Evolutionary conservation across 768 basidiomycete species (phyloP).

Genomic region (Mycena crocata): DNA sequence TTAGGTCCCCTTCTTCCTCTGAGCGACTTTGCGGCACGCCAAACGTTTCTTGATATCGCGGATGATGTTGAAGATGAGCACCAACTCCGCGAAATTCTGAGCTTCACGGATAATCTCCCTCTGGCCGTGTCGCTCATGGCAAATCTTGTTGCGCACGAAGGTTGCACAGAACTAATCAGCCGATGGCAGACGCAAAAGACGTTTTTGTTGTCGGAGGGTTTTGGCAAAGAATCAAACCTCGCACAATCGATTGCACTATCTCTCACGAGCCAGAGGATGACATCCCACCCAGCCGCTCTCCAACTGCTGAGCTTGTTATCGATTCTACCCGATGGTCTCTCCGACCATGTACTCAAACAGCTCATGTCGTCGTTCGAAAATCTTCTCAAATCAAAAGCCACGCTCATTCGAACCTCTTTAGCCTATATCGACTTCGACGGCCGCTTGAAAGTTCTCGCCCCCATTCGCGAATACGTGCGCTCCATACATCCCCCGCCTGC

Average conservation of each 20-base stretch:
- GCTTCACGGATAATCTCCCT: slow-evolving; percentile 3
- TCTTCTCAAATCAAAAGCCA: not conserved
- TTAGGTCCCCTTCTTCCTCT: not conserved
- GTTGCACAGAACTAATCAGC: not conserved
- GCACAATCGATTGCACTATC: not conserved
- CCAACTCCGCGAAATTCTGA: not conserved
- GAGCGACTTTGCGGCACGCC: not conserved
- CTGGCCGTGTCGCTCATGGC: slow-evolving; percentile 6
- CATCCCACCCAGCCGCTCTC: not conserved
- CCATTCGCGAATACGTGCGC: slow-evolving; percentile 6
- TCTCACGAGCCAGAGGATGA: not conserved
- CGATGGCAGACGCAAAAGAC: not conserved
- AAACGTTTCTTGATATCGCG: slow-evolving; percentile 4
- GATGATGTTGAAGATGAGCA: not conserved
- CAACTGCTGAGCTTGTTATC: not conserved
- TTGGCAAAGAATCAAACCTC: not conserved
- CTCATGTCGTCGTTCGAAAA: not conserved
- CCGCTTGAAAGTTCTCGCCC: not conserved
- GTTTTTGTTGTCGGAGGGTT: not conserved
- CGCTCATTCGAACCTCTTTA: slow-evolving; percentile 4
- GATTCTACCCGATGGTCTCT: slow-evolving; percentile 5
- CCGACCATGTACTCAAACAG: not conserved
- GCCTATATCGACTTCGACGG: slow-evolving; percentile 2
- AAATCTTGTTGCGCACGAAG: not conserved
- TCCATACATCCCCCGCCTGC: not conserved